phyloP scores from a whole-genome alignment of 176 grass and related monocot species.

The Oryza brachyantha region DNA sequence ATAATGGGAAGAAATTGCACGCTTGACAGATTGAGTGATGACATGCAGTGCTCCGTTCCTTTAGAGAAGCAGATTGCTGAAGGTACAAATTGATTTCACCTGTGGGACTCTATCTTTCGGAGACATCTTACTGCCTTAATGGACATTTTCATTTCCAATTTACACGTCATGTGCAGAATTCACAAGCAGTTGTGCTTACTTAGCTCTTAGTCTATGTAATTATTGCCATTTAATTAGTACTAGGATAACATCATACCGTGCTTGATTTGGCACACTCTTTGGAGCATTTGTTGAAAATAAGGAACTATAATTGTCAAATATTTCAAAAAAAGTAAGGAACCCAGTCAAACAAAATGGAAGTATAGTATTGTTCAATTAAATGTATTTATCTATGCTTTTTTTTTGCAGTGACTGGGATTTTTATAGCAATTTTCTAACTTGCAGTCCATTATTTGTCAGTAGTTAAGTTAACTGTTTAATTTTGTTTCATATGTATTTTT shows the following conservation, averaged over 20 bases:
- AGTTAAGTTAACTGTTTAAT: slow-evolving; percentile 22
- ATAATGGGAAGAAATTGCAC: slow-evolving; percentile 95
- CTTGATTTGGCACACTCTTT: background rate
- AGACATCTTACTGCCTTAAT: background rate
- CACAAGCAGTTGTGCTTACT: background rate
- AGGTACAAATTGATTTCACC: slow-evolving; percentile 48
- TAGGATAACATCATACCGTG: background rate
- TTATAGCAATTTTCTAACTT: background rate
- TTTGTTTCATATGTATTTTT: slow-evolving; percentile 19
- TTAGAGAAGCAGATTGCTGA: slow-evolving; percentile 90
- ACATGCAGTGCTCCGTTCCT: slow-evolving; percentile 75
- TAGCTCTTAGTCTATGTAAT: background rate
- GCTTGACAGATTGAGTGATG: slow-evolving; percentile 46
- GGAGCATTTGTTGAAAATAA: background rate
- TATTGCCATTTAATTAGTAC: slow-evolving; percentile 20
- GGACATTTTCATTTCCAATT: background rate
- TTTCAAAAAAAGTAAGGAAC: background rate
- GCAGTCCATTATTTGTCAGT: background rate
- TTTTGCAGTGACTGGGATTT: background rate
- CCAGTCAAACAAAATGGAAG: background rate
- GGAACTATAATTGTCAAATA: background rate
- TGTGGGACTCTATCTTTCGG: slow-evolving; percentile 6
- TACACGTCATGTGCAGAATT: background rate
- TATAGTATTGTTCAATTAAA: background rate
- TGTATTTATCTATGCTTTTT: slow-evolving; percentile 14